phyloP scores from a whole-genome alignment of 2,329 filamentous ascomycete species.

The Hortaea sp. region DNA sequence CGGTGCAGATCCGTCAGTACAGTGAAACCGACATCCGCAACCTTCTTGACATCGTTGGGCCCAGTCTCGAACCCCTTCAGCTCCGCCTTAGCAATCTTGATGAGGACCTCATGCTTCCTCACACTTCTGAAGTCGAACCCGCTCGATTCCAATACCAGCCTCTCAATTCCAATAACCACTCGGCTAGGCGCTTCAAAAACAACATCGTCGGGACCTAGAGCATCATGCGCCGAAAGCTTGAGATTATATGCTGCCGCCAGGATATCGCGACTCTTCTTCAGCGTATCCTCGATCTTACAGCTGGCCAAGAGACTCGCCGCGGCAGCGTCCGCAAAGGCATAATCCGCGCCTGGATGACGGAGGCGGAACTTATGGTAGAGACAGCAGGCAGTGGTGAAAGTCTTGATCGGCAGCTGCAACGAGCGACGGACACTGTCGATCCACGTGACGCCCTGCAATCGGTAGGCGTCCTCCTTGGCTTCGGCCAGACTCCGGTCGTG shows the following conservation, averaged over 20 bases:
- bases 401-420: conserved; percentile 79
- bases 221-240: conserved; percentile 54
- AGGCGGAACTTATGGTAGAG: conserved; percentile 94
- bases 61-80: conserved; percentile 28
- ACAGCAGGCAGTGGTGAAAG: conserved; percentile 80
- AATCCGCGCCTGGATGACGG: conserved; percentile 73
- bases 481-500: conserved; percentile 42
- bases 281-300: conserved; percentile 95
- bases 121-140: conserved; percentile 89
- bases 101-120: conserved; percentile 73
- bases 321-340: conserved; percentile 72
- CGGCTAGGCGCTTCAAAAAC: conserved; percentile 71
- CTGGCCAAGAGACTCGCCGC: conserved; percentile 82
- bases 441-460: conserved; percentile 77
- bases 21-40: conserved; percentile 56
- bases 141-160: conserved; percentile 83
- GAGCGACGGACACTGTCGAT: conserved; percentile 75
- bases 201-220: conserved; percentile 70
- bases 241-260: conserved; percentile 83
- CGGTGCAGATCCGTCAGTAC: conserved; percentile 85
- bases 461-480: conserved; percentile 67
- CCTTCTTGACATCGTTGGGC: conserved; percentile 31
- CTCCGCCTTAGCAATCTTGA: conserved; percentile 52
- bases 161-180: conserved; percentile 78
- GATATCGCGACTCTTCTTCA: conserved; percentile 93